Conservation (phyloP, 257 asterid species). For the Solanum pimpinellifolium region DNA sequence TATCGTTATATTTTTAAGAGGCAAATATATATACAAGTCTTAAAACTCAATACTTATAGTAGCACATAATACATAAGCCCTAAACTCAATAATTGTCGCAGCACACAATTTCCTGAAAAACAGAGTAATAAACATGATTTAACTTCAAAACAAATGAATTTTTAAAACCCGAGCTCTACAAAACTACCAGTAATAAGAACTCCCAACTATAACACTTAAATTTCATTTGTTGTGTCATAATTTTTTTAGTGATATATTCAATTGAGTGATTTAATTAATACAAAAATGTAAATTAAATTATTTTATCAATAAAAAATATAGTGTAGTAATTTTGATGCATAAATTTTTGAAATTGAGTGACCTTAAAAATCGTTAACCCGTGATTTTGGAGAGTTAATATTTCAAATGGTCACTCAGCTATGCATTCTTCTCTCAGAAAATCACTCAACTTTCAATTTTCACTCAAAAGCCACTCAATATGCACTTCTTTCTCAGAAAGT, state of each 20-base stretch:
- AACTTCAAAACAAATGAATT: not conserved
- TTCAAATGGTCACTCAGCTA: no score
- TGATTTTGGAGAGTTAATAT: not conserved
- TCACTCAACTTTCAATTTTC: no score
- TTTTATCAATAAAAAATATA: no score
- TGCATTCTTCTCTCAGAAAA: no score
- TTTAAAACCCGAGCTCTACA: not conserved
- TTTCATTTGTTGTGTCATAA: not conserved
- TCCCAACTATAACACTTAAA: not conserved
- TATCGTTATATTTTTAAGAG: not conserved
- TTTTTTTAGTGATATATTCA: not conserved
- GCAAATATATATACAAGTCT: not conserved
- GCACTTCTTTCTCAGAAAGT: no score
- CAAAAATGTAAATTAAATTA: no score
- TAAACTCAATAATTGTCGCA: not conserved
- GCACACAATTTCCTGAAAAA: not conserved
- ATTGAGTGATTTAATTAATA: no score
- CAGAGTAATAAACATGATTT: not conserved
- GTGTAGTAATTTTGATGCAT: no score
- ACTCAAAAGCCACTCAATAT: no score
- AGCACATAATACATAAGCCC: not conserved
- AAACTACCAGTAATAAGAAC: not conserved
- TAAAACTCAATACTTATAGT: no score
- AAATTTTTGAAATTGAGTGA: no score
- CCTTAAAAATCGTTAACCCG: not conserved